These are phyloP conservation scores for Metarhizium robertsii DNA, from an alignment of 2,329 filamentous ascomycete species.

Conservation along the genomic window DNA sequence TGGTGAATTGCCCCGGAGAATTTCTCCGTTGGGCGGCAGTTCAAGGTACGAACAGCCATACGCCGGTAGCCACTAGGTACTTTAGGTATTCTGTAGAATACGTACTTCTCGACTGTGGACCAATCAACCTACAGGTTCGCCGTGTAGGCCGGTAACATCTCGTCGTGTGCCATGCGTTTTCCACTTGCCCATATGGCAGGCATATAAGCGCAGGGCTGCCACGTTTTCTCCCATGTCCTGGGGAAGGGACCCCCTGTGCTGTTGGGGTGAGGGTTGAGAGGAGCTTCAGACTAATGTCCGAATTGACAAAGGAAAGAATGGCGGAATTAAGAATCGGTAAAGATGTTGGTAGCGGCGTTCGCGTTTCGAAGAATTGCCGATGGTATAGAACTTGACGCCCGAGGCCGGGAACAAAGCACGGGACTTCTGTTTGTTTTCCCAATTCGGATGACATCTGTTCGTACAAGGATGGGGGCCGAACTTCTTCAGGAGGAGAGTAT, in stretches of 20 bases:
- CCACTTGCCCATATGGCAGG: no score
- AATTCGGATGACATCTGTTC: no score
- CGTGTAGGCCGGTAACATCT: no score
- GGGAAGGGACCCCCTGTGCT: neutral
- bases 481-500: neutral
- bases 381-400: neutral
- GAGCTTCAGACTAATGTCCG: neutral
- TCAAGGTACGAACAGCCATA: no score
- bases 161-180: no score
- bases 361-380: neutral
- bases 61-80: no score
- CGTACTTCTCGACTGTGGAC: no score
- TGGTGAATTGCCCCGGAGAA: no score
- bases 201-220: neutral
- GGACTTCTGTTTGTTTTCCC: neutral
- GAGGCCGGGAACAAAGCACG: neutral
- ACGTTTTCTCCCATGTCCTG: neutral
- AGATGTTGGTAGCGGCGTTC: neutral
- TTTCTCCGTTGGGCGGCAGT: no score
- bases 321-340: neutral
- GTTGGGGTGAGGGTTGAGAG: neutral
- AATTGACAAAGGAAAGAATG: neutral
- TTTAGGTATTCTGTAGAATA: no score
- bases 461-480: no score
- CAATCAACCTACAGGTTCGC: no score